phyloP scores from a whole-genome alignment of 345 rosid genomes.

The Adansonia digitata region DNA sequence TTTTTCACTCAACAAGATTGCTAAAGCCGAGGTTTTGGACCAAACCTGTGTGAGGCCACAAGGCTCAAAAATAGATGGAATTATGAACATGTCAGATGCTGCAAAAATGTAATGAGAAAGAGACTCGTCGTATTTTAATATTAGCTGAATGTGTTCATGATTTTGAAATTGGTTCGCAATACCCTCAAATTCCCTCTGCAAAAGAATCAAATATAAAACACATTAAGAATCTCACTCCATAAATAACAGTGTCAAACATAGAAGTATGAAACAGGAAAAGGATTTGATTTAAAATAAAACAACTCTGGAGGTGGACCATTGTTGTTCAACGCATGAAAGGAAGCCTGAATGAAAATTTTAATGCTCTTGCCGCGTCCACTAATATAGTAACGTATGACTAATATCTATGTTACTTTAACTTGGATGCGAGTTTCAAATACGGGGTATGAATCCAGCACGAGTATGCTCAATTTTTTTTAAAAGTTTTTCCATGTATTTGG shows the following conservation, averaged over 20 bases:
- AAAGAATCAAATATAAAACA: constrained; percentile 8
- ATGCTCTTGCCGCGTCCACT: not conserved
- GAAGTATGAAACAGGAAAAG: not conserved
- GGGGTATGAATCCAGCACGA: too few species aligned
- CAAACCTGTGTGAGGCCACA: constrained; percentile 98
- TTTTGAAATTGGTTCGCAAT: constrained; percentile 64
- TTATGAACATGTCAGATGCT: constrained; percentile 85
- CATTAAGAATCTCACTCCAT: not conserved
- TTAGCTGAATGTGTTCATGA: constrained; percentile 64
- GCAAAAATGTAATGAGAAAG: constrained; percentile 83
- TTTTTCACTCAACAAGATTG: constrained; percentile 6
- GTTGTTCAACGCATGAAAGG: not conserved
- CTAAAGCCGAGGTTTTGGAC: not conserved
- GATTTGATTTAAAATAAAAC: not conserved
- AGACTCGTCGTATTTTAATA: constrained; percentile 80
- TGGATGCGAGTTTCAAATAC: too few species aligned
- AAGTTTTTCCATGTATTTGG: too few species aligned
- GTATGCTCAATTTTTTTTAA: too few species aligned
- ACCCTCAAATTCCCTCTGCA: constrained; percentile 85
- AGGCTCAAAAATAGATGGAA: constrained; percentile 97
- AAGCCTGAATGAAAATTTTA: not conserved
- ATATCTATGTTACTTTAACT: too few species aligned
- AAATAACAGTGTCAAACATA: not conserved
- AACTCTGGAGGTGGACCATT: not conserved
- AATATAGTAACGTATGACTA: not conserved